Evolutionary conservation across 257 asterid species (phyloP), one percentile per base, ranked within the genome.

Genomic region (Ilex asprella): DNA sequence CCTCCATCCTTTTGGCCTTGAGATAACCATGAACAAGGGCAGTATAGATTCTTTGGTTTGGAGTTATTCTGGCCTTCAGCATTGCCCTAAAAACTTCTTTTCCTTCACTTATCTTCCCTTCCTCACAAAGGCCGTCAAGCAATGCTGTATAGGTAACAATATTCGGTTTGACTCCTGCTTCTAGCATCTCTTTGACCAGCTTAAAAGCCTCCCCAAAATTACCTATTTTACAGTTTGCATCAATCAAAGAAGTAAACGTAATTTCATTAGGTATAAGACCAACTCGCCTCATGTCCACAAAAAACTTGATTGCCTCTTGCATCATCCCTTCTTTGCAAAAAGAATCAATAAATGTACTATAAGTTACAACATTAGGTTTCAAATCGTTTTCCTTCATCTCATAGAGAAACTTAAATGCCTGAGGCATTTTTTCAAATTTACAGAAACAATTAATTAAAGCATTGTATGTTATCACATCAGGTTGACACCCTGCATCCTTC

Each of bases 241-340:
- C 96, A 67, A 91, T 77, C 60, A 91, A 71, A 43, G 98, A 88
- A 61, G 92, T 86, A 75, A 76, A 91, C 31, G 96, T 85, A 74
- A 75, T 83, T 67, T 86, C 98, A 59, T 84, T 88, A 60, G 97
- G 98, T 69, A 59, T 61, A 57, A 91, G 83, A 72, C 95, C 98
- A 51, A 83, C 83, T 57, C 98, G 81, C 73, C 84, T 84, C 98
- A 91, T 88, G 74, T 88, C 96, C 31, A 88, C 62, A 56, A 84
- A 91, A 72, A 88, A 81, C 73, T 91, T 91, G 50, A 91, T 76
- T 43, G 95, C 94, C 64, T 87, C 86, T 63, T 60, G 80, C 76
- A 86, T 44, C 95, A 91, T 79, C 51, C 92, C 92, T 80, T 88
- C 91, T 78, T 91, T 91, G 78, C 95, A 85, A 65, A 86, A 88